Evolutionary conservation across 2,329 filamentous ascomycete genomes (phyloP), one percentile per base, ranked within the genome.

Genomic region (Colletotrichum scovillei): DNA sequence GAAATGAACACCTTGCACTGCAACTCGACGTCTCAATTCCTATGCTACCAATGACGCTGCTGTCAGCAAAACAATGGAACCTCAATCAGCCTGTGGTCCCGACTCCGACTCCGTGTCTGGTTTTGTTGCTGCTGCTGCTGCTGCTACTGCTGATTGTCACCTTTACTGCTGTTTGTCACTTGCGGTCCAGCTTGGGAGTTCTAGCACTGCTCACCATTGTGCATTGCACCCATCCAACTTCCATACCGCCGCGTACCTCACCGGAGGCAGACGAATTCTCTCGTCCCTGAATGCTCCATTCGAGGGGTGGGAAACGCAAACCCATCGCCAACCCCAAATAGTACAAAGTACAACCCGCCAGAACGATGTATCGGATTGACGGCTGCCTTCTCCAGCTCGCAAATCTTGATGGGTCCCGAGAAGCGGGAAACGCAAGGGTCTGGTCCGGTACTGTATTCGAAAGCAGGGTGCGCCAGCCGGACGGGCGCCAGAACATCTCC

Each of bases 221-320:
- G 42, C 42, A 49, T 49, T n/a, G 62, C 46, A 63, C 49, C 46
- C 16, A 32, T n/a, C 16, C 22, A n/a, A 6, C 5, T 19, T 67
- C 19, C 67, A n/a, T 26, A 38, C 28, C 19, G 59, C 59, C 67
- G 26, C 71, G 62, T 52, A 63, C 52, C 26, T 55, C 26, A 11
- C 8, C 30, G 11, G 59, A 75, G 62, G 62, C 73, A 74, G 70
- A 63, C 70, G 66, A 67, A 71, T 74, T 71, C 60, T 67, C 60
- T 66, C 52, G 46, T 28, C 55, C 26, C 60, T 62, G 42, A 70
- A 38, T 70, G 64, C 53, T 63, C 56, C 32, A 38, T 26, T 24
- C 59, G 16, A 42, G 28, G 28, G 38, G 63, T 35, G 30, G 66
- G 16, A 60, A 62, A 69, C 66, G 66, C 66, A 72, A 69, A 69